Evolutionary conservation across 2,329 filamentous ascomycete species (phyloP).

Genomic region (Phialophora tarda): DNA sequence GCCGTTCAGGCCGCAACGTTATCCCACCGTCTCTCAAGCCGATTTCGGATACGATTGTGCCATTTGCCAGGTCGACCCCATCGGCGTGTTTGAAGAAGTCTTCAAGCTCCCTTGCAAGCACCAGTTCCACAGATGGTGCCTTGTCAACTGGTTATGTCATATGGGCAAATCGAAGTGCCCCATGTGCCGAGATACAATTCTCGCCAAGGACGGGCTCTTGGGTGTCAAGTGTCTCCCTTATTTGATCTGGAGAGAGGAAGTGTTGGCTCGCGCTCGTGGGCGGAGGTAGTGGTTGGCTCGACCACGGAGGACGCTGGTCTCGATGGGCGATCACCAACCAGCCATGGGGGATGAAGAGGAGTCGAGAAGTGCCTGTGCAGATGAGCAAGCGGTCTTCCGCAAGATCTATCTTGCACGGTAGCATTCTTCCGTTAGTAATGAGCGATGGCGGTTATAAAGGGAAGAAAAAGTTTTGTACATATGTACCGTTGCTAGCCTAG

Average conservation of each 20-base stretch:
- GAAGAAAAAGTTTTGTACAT: background rate
- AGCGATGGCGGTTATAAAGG: background rate
- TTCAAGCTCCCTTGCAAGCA: slow-evolving; percentile 22
- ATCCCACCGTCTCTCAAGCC: background rate
- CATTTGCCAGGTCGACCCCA: slow-evolving; percentile 24
- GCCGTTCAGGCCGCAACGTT: background rate
- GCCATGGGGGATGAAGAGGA: background rate
- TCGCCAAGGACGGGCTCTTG: slow-evolving; percentile 6
- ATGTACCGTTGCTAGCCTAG: background rate
- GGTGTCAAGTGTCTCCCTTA: background rate
- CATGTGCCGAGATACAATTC: slow-evolving; percentile 18
- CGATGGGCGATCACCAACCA: background rate
- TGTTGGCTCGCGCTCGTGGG: background rate
- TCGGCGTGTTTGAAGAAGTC: slow-evolving; percentile 20
- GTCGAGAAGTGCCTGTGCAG: background rate
- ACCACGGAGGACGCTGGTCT: background rate
- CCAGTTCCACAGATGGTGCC: slow-evolving; percentile 25
- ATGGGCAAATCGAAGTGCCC: slow-evolving; percentile 10
- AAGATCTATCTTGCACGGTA: background rate
- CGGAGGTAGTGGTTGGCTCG: background rate
- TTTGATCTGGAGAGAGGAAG: background rate
- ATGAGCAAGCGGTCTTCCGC: background rate
- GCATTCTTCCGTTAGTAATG: background rate
- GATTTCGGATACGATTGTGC: slow-evolving; percentile 16
- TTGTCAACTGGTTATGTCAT: slow-evolving; percentile 16